phyloP scores from a whole-genome alignment of 345 rosid genomes.

The Syzygium jambos region DNA sequence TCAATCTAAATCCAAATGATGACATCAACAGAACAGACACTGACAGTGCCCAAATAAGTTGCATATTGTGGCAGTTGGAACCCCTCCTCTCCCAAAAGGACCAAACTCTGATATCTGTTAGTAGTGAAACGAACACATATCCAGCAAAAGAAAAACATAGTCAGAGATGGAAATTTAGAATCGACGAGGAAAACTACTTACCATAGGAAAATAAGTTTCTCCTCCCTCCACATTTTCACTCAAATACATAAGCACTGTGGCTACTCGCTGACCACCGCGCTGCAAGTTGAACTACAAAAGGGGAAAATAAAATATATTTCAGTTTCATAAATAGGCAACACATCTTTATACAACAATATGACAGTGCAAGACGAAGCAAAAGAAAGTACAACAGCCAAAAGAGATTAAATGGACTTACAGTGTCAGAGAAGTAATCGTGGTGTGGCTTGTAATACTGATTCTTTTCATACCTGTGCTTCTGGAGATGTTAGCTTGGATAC shows the following conservation, averaged over 20 bases:
- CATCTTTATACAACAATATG: neutral
- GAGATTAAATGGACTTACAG: slow-evolving; percentile 37
- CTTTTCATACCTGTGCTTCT: slow-evolving; percentile 90
- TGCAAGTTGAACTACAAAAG: slow-evolving; percentile 66
- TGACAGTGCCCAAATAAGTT: neutral
- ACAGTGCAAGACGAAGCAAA: neutral
- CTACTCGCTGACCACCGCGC: slow-evolving; percentile 89
- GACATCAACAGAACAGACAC: neutral
- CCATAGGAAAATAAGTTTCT: slow-evolving; percentile 94
- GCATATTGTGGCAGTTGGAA: neutral
- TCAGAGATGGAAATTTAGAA: neutral
- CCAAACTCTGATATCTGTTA: neutral
- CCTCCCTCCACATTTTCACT: slow-evolving; percentile 90
- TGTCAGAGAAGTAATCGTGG: slow-evolving; percentile 85
- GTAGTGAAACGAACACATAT: neutral
- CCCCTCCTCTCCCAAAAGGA: neutral
- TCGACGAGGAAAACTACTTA: slow-evolving; percentile 9
- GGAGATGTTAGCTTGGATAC: slow-evolving; percentile 54
- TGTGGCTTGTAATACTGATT: slow-evolving; percentile 87
- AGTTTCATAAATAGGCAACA: neutral
- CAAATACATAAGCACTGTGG: slow-evolving; percentile 92
- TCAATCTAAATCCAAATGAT: neutral
- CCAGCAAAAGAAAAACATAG: neutral
- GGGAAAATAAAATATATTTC: neutral
- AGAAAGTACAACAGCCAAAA: neutral